Evolutionary conservation across 2,329 filamentous ascomycete genomes (phyloP).

Genomic region (Sporothrix sp.): DNA sequence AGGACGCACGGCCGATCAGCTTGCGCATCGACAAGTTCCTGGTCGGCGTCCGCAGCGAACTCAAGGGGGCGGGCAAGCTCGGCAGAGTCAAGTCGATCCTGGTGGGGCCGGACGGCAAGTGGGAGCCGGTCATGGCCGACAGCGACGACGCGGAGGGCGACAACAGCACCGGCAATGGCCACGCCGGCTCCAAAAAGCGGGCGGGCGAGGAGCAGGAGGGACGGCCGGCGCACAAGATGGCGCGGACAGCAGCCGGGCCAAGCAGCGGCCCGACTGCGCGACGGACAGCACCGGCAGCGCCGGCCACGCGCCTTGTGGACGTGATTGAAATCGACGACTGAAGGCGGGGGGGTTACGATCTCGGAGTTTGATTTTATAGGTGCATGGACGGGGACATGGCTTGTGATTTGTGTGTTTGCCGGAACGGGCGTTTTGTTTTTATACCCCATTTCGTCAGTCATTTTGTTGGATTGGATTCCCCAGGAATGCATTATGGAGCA

Average conservation of each 20-base stretch:
- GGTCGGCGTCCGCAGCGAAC: slow-evolving; percentile 44
- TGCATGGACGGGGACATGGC: too few species aligned
- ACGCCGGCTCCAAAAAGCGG: background rate
- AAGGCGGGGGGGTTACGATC: background rate
- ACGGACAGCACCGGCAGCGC: too few species aligned
- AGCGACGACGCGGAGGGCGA: slow-evolving; percentile 20
- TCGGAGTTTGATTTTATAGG: background rate
- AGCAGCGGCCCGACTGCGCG: background rate
- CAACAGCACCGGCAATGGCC: slow-evolving; percentile 11
- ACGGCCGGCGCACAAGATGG: background rate
- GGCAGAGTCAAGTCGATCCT: slow-evolving; percentile 47
- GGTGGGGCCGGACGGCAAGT: slow-evolving; percentile 54
- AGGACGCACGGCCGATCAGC: slow-evolving; percentile 63
- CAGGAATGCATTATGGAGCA: too few species aligned
- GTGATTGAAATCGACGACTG: slow-evolving; percentile 14
- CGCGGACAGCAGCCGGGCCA: background rate
- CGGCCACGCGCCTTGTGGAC: background rate
- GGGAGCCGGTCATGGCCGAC: slow-evolving; percentile 39
- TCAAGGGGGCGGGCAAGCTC: slow-evolving; percentile 40
- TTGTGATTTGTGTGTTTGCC: background rate
- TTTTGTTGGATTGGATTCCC: background rate
- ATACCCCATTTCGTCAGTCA: background rate
- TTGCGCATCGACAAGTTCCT: slow-evolving; percentile 70
- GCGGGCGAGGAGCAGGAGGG: background rate
- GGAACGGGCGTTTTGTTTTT: background rate